Evolutionary conservation across 306 rosid genomes (phyloP), one percentile per base, ranked within the genome.

Genomic region (Elaeagnus macrophylla): DNA sequence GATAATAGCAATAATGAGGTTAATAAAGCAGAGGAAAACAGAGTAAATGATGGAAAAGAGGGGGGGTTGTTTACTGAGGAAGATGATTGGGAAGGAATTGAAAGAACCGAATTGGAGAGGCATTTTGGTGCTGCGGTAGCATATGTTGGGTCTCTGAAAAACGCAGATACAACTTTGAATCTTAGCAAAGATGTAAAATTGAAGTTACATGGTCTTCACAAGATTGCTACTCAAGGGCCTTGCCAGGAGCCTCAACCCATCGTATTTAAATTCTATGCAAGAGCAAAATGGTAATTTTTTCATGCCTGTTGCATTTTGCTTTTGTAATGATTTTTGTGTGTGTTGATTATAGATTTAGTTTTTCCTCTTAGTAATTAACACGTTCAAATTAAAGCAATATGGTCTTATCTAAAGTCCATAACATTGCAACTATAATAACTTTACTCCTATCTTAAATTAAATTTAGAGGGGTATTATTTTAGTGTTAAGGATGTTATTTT

Each of bases 21-120:
- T 50, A 68, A 64, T 52, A 77, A 52, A 41, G 69, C 25, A 36
- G 39, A 39, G n/a, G 41, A 56, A 32, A 53, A 57, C 9, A 51
- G 37, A 37, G 64, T 10, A 6, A 64, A 54, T 37, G 35, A 15
- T 36, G 59, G 60, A 51, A 50, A 38, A 10, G 53, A 50, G 37
- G 62, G 44, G 59, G 69, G 37, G 4, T 48, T 60, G 52, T n/a
- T 56, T 49, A 77, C 60, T 51, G 75, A 58, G 14, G 89, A 85
- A 47, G 87, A 86, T 55, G 95, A 83, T 69, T 86, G 95, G 95
- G 95, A 78, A 48, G 83, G 85, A 62, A 72, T 86, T 56, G 85
- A 86, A 53, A 86, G 85, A 59, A 86, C 81, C 12, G 85, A 86
- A n/a, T 64, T 86, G 71, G 91, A 86, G 57, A 71, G 37, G 68